A percentile compares a stretch with the other conserved stretches of the same genome.
These are phyloP conservation scores for Antitrichia curtipendula DNA, from an alignment of 225 moss, liverwort and hornwort genomes.

Conservation along the genomic window DNA sequence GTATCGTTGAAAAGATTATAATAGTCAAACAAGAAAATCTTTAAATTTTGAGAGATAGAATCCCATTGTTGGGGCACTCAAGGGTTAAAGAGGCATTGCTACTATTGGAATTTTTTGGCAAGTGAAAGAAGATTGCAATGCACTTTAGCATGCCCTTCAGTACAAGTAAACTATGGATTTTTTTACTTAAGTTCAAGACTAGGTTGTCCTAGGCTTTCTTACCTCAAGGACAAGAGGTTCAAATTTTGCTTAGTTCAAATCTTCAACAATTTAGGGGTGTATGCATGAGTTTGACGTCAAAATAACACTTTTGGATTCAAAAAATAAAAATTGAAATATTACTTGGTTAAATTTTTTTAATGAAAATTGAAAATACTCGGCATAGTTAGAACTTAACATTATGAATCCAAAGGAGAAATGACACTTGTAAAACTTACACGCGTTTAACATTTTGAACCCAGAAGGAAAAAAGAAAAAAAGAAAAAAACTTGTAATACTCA, in stretches of 20 bases:
- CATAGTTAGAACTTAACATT: too few species aligned
- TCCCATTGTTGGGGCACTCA: too few species aligned
- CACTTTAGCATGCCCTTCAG: background rate
- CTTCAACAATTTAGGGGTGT: background rate
- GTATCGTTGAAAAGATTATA: too few species aligned
- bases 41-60: too few species aligned
- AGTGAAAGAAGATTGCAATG: background rate
- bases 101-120: background rate
- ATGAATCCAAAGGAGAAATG: too few species aligned
- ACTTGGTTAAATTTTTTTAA: background rate
- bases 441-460: background rate
- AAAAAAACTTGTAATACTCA: background rate
- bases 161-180: fast-evolving
- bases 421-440: too few species aligned
- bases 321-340: background rate
- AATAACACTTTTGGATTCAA: background rate
- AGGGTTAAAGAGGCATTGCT: background rate
- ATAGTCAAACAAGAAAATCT: too few species aligned
- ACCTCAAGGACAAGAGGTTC: background rate
- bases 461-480: too few species aligned
- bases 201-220: background rate
- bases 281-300: fast-evolving
- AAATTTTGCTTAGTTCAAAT: background rate
- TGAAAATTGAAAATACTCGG: background rate
- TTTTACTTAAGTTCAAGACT: background rate